Conservation (phyloP, 1,284 basidiomycete genomes). For the Polyporus tsugae region DNA sequence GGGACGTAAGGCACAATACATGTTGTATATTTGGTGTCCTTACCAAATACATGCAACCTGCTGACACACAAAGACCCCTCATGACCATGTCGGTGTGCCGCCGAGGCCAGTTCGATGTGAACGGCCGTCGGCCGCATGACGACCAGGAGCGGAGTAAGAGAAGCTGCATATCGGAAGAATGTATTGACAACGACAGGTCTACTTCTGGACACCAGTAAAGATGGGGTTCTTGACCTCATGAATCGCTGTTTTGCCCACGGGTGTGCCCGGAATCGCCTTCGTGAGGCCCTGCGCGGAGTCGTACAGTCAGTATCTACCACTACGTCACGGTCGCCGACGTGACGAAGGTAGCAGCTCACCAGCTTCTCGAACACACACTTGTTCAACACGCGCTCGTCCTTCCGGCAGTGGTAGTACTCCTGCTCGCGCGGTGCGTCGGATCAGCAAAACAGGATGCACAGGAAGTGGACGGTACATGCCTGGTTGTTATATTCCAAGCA, state of each 20-base stretch:
- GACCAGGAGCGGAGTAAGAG: not conserved
- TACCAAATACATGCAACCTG: constrained; percentile 5
- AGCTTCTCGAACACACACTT: constrained; percentile 97
- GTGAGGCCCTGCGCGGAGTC: constrained; percentile 73
- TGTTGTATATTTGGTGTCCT: constrained; percentile 5
- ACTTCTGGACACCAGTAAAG: constrained; percentile 81
- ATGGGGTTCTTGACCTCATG: constrained; percentile 92
- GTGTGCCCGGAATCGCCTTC: constrained; percentile 94
- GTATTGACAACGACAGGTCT: constrained; percentile 37
- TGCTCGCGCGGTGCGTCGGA: constrained; percentile 43
- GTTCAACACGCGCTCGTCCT: constrained; percentile 91
- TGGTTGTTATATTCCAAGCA: constrained; percentile 98
- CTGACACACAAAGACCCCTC: not conserved
- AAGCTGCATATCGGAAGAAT: constrained; percentile 16
- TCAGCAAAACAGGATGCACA: not conserved
- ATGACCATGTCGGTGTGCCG: not conserved
- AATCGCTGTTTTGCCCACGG: constrained; percentile 85
- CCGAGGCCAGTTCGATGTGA: not conserved
- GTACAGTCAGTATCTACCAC: not conserved
- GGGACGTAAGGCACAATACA: constrained; percentile 9
- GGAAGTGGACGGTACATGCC: constrained; percentile 52
- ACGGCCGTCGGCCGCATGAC: not conserved
- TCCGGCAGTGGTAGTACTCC: constrained; percentile 93
- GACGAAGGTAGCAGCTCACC: constrained; percentile 55
- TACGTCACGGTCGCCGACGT: not conserved